Evolutionary conservation across 73 alveolate species (phyloP), one percentile per base, ranked within the genome.

Genomic region (Stentor roeselii): DNA sequence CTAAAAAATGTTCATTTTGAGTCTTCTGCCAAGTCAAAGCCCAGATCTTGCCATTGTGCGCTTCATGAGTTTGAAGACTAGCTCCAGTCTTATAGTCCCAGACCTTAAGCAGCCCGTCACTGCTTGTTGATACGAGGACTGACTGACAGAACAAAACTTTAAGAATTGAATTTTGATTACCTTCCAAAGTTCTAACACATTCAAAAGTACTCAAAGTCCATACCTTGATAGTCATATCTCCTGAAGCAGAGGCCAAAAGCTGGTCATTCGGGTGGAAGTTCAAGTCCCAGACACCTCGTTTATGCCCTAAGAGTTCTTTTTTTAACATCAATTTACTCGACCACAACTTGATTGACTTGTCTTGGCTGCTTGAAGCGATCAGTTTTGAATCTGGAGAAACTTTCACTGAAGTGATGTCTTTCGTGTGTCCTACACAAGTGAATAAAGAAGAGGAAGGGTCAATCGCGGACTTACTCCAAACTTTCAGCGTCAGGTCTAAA

Each of bases 261-360:
- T 95, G 95, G 40, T 97, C 99, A 42, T 90, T 88, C 3, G 99
- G 99, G 59, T 98, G 92, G 78, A 96, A 96, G 40, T 90, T 89
- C 21, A 96, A 84, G 87, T 97, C 99, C 97, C 99, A 96, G 11
- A 97, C 94, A 15, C 99, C 99, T 89, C 98, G 92, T 90, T 97
- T 97, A 85, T 97, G 99, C 3, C 99, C 99, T 40, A 85, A 76
- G 59, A 97, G 87, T 3, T 78, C 78, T 77, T 83, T 82, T 38
- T 50, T 75, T 37, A 59, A 39, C 39, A 58, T 42, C 30, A 90
- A 88, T 76, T 76, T 86, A 11, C 89, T 87, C 75, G 86, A 89
- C 85, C 87, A 60, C 3, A 96, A 59, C 82, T 96, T 96, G 30
- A 97, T 97, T 21, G 97, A 76, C 89, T 93, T 93, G 87, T 97